Percentiles rank a stretch among this genome's conserved stretches.
These are phyloP conservation scores for Tricholoma saponaceum DNA, from an alignment of 768 basidiomycete genomes.

Conservation along the genomic window DNA sequence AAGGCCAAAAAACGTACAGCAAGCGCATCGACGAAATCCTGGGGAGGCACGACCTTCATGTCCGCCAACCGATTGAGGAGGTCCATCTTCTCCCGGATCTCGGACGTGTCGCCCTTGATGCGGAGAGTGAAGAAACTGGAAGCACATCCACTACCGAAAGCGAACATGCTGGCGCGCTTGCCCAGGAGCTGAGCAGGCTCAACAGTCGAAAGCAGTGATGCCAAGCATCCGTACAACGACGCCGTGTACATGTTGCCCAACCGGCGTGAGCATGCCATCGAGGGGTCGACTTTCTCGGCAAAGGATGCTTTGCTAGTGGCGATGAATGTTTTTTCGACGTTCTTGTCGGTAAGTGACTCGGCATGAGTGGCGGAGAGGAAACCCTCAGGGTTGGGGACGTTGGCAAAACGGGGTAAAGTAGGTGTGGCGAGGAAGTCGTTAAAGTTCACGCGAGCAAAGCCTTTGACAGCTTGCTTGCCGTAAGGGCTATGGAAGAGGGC, in stretches of 20 bases:
- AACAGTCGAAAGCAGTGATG: constrained; percentile 75
- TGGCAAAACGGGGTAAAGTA: constrained; percentile 59
- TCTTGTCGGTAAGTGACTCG: constrained; percentile 88
- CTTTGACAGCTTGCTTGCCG: constrained; percentile 98
- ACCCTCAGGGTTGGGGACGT: constrained; percentile 66
- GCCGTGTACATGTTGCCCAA: constrained; percentile 99
- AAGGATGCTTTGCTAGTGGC: constrained; percentile 72
- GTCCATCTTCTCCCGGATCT: constrained; percentile 80
- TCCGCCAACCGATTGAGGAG: constrained; percentile 69
- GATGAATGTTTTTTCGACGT: constrained; percentile 92
- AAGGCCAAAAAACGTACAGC: constrained; percentile 38
- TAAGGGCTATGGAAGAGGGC: constrained; percentile 97
- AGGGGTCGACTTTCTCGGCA: constrained; percentile 70
- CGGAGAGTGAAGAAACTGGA: constrained; percentile 87
- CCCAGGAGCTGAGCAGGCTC: constrained; percentile 65
- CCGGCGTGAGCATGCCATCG: constrained; percentile 83
- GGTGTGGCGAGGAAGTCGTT: constrained; percentile 91
- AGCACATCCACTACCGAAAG: constrained; percentile 96
- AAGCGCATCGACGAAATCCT: constrained; percentile 87
- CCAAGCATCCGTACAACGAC: constrained; percentile 91
- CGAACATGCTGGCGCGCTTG: constrained; percentile 91
- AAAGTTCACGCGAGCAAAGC: constrained; percentile 86
- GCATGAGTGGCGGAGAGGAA: constrained; percentile 63
- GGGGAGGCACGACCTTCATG: constrained; percentile 90
- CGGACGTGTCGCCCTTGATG: constrained; percentile 83